A percentile compares a stretch with the other conserved stretches of the same genome.
These are phyloP conservation scores for Volvox carteri DNA, from an alignment of 163 green algal species.

Conservation along the genomic window DNA sequence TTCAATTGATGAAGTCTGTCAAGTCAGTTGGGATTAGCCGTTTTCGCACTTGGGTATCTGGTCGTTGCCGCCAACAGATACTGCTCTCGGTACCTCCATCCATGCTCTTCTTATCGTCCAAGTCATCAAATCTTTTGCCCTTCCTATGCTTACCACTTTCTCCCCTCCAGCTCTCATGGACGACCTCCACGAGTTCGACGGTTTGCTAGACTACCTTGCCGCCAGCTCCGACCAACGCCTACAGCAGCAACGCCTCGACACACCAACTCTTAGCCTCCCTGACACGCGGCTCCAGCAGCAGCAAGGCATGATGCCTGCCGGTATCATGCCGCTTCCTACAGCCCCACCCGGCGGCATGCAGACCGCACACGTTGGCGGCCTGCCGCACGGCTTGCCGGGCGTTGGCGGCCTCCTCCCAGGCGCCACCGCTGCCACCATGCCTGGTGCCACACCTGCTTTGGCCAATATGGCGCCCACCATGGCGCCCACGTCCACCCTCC, in stretches of 20 bases:
- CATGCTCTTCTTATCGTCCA: too few species aligned
- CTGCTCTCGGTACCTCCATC: too few species aligned
- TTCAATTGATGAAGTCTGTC: too few species aligned
- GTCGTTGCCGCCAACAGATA: background rate
- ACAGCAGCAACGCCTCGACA: background rate
- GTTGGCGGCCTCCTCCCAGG: background rate
- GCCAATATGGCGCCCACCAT: background rate
- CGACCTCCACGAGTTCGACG: slow-evolving; percentile 26
- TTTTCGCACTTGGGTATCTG: background rate
- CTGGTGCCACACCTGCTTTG: background rate
- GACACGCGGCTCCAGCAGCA: background rate
- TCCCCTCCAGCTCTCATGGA: background rate
- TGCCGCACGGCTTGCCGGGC: background rate
- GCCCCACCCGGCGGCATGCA: background rate
- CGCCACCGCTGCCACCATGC: background rate
- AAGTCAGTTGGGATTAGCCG: background rate
- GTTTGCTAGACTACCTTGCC: slow-evolving; percentile 29
- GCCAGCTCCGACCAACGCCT: background rate
- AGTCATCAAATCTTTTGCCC: too few species aligned
- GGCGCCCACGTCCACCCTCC: background rate
- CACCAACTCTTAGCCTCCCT: background rate
- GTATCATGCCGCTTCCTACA: background rate
- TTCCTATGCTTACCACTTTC: too few species aligned
- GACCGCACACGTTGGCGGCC: background rate
- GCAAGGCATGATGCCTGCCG: background rate